phyloP scores from a whole-genome alignment of 345 rosid genomes.

The Erysimum cheiranthoides region DNA sequence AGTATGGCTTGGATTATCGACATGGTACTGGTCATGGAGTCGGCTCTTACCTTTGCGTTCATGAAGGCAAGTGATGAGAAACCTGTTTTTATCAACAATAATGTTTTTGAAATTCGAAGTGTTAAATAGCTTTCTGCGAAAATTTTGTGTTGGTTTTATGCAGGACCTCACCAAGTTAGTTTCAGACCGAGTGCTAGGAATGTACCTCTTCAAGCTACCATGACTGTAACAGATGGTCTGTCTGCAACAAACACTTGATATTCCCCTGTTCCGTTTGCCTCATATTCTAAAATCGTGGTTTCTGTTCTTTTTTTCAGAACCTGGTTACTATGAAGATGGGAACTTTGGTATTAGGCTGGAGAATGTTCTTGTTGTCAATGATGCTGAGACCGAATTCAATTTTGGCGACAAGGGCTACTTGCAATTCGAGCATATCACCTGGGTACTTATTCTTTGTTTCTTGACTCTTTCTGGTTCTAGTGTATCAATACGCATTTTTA shows the following conservation, averaged over 20 bases:
- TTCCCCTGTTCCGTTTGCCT: background rate
- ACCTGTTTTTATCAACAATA: background rate
- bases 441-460: slow-evolving; percentile 61
- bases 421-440: slow-evolving; percentile 91
- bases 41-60: slow-evolving; percentile 93
- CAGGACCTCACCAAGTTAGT: slow-evolving; percentile 96
- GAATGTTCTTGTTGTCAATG: slow-evolving; percentile 82
- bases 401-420: slow-evolving; percentile 94
- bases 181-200: slow-evolving; percentile 80
- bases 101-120: background rate
- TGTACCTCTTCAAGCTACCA: slow-evolving; percentile 94
- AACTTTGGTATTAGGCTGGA: slow-evolving; percentile 94
- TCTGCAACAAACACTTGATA: slow-evolving; percentile 22
- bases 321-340: slow-evolving; percentile 95
- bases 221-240: slow-evolving; percentile 98
- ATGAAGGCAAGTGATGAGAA: slow-evolving; percentile 73
- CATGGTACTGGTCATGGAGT: slow-evolving; percentile 99
- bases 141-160: slow-evolving; percentile 35
- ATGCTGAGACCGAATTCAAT: slow-evolving; percentile 77
- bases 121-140: background rate
- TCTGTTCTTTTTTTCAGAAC: slow-evolving; percentile 52
- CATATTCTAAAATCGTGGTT: background rate
- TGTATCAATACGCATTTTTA: background rate
- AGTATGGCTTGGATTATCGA: slow-evolving; percentile 90
- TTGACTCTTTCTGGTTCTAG: background rate